These are phyloP conservation scores for Tetrapisispora fleetii DNA, from an alignment of 805 yeast genomes.

Conservation along the genomic window DNA sequence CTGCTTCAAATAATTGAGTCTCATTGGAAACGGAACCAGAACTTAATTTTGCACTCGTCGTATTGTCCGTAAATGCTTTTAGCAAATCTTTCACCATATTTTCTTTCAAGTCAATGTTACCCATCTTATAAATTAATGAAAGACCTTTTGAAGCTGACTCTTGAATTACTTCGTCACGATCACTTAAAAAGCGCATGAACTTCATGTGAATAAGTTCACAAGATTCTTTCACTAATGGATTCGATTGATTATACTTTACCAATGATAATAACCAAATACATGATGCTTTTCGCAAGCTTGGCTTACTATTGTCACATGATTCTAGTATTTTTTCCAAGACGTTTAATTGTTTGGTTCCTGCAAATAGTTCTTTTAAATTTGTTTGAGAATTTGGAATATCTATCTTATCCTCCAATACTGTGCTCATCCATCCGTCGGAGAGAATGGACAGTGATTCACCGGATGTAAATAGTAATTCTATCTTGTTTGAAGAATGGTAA, in stretches of 20 bases:
- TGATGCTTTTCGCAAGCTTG: constrained; percentile 60
- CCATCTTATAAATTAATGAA: constrained; percentile 69
- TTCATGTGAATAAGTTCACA: constrained; percentile 59
- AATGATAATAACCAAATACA: constrained; percentile 82
- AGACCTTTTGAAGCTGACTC: constrained; percentile 88
- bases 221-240: constrained; percentile 30
- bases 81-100: constrained; percentile 63
- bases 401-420: constrained; percentile 38
- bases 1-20: constrained; percentile 78
- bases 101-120: constrained; percentile 58
- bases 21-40: constrained; percentile 69
- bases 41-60: constrained; percentile 35
- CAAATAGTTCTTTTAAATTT: background rate
- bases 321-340: constrained; percentile 43
- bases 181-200: constrained; percentile 71
- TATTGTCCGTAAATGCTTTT: constrained; percentile 66
- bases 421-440: constrained; percentile 69
- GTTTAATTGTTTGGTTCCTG: constrained; percentile 8
- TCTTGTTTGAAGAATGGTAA: constrained; percentile 55
- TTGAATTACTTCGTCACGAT: constrained; percentile 78
- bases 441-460: constrained; percentile 77
- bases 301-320: constrained; percentile 56
- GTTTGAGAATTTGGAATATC: constrained; percentile 35
- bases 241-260: constrained; percentile 59
- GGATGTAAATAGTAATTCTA: constrained; percentile 64